Percentiles rank a stretch among this genome's conserved stretches.
These are phyloP conservation scores for Picochlorum sp. DNA, from an alignment of 139 green algal genomes.

Conservation along the genomic window DNA sequence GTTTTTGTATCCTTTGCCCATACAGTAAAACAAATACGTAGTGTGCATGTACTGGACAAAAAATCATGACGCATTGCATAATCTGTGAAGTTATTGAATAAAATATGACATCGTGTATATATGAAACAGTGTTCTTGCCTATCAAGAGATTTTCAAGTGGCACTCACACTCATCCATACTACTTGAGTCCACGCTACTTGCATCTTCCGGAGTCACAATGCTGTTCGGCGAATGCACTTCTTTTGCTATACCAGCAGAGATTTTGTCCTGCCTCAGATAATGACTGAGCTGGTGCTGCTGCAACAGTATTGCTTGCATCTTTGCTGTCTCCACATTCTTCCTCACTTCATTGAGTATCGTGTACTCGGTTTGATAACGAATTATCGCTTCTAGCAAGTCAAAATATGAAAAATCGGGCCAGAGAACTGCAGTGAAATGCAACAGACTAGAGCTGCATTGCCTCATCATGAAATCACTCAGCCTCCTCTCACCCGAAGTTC, in stretches of 20 bases:
- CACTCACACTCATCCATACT: not conserved
- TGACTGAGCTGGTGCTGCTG: not conserved
- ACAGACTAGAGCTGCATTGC: conserved; percentile 53
- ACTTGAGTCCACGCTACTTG: not conserved
- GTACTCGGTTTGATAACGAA: conserved; percentile 38
- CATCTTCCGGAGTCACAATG: not conserved
- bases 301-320: not conserved
- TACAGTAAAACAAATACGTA: too few species aligned
- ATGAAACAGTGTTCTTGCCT: not conserved
- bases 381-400: conserved; percentile 47
- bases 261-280: not conserved
- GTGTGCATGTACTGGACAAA: too few species aligned
- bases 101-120: not conserved
- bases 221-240: not conserved
- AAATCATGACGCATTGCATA: too few species aligned
- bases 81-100: too few species aligned
- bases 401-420: conserved; percentile 81
- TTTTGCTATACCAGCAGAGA: too few species aligned
- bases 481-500: conserved; percentile 79
- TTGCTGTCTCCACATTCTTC: not conserved
- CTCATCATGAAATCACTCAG: conserved; percentile 85
- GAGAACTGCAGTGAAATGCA: conserved; percentile 62
- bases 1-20: too few species aligned
- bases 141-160: not conserved
- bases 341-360: not conserved